These are phyloP conservation scores for Penicillium lagena DNA, from an alignment of 495 filamentous ascomycete genomes.

Conservation along the genomic window DNA sequence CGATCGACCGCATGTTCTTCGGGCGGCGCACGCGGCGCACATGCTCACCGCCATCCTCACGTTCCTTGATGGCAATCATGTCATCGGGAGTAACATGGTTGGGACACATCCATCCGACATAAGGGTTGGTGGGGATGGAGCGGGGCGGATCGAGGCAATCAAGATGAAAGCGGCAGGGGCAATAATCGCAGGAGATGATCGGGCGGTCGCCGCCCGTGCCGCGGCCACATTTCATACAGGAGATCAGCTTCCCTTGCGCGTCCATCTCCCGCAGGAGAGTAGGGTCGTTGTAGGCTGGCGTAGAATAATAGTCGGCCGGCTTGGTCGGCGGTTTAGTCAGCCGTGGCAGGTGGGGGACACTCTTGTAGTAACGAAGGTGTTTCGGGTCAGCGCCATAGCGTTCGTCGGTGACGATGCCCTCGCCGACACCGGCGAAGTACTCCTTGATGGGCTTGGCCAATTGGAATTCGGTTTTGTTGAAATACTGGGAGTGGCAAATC, in stretches of 20 bases:
- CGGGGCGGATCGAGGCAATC: slow-evolving; percentile 86
- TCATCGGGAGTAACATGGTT: slow-evolving; percentile 68
- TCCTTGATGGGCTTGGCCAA: slow-evolving; percentile 63
- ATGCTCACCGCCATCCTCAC: slow-evolving; percentile 38
- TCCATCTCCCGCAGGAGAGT: slow-evolving; percentile 55
- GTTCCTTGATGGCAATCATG: slow-evolving; percentile 28
- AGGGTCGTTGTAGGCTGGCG: slow-evolving; percentile 14
- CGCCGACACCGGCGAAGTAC: slow-evolving; percentile 27
- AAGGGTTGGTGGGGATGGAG: slow-evolving; percentile 61
- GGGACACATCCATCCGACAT: slow-evolving; percentile 81
- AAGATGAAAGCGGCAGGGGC: slow-evolving; percentile 75
- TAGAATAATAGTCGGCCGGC: background rate
- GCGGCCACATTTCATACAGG: slow-evolving; percentile 66
- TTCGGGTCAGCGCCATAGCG: slow-evolving; percentile 3
- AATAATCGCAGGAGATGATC: slow-evolving; percentile 79
- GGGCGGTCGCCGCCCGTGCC: slow-evolving; percentile 48
- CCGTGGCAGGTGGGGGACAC: slow-evolving; percentile 21
- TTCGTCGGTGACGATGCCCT: slow-evolving; percentile 3
- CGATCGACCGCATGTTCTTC: slow-evolving; percentile 17
- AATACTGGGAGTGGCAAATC: slow-evolving; percentile 51
- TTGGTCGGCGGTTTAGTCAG: slow-evolving; percentile 20
- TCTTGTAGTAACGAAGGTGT: slow-evolving; percentile 12
- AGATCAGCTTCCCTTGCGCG: slow-evolving; percentile 57
- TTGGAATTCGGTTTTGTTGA: slow-evolving; percentile 65
- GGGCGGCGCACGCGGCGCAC: slow-evolving; percentile 49